Evolutionary conservation across 345 rosid species (phyloP), one percentile per base, ranked within the genome.

Genomic region (Eucalyptus curtisii): DNA sequence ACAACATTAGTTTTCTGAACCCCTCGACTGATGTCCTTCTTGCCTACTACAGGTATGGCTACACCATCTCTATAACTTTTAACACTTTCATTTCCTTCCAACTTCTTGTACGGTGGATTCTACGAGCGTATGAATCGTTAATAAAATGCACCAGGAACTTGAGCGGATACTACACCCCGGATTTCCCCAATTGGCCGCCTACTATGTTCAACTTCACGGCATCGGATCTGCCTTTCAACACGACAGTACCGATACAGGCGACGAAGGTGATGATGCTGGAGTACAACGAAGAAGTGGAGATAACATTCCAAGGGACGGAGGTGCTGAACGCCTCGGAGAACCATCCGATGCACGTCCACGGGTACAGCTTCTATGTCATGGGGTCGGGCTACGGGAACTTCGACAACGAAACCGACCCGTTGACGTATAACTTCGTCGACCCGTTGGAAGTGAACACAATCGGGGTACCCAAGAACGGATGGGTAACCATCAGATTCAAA

Each of bases 281-380:
- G 31, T 91, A 91, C 64, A 89, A 92, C 2, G 86, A 91, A 15
- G 90, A 89, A 30, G 92, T 92, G 14, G 92, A 93, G 81, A 6
- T 93, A 24, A 92, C 91, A 44, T 85, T 93, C 27, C 95, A 93
- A 85, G 95, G 90, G 55, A 93, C 95, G 19, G 93, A 91, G 52
- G 85, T 90, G 45, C 76, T 93, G 33, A 89, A 91, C 10, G 90
- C 92, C 13, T 90, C 91, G 9, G 92, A 91, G 50, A 86, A 89
- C 68, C 95, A 93, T 82, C 95, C 95, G 30, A 90, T 93, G 88
- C 95, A 93, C 86, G 87, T 93, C 31, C 95, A 93, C 37, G 95
- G 95, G 52, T 91, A 92, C 81, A 91, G 92, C 71, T 93, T 93
- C 89, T 93, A 92, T 31, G 92, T 93, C 13, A 10, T 93, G n/a